Evolutionary conservation across 371 early-diverging fungal genomes (phyloP), one percentile per base, ranked within the genome.

Genomic region (Mortierella sp.): DNA sequence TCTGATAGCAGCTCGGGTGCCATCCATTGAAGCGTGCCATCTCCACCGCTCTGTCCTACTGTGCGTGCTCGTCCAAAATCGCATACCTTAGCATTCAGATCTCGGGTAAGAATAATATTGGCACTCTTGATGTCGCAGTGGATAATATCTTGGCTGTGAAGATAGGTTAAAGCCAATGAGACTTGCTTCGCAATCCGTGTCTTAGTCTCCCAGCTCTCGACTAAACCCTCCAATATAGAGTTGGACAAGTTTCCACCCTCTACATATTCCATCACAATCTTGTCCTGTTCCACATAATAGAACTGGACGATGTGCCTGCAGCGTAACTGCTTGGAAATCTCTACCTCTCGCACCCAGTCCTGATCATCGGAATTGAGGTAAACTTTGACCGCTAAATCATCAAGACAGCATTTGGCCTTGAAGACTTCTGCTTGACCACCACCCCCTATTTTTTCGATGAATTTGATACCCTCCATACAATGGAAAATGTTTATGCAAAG

Each of bases 91-190:
- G 28, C 67, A 15, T 67, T 56, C 60, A 34, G 22, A 26, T 67
- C 19, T 26, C 49, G 26, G 23, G 59, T 59, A 3, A 67, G 60
- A 23, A 67, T 43, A 54, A 69, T 56, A 26, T 69, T 69, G 69
- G 69, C 55, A 22, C 69, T 69, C 69, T 69, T 69, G 62, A 69
- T 61, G 45, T 71, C 65, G 59, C 64, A 60, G 26, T 64, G 65
- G 43, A 64, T 31, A 17, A 66, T 66, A 10, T 32, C 60, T 23
- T 42, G 59, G 45, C 53, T 19, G n/a, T 70, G 71, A 40, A 70
- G 58, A 42, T 70, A 64, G 22, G 42, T 42, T 4, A 70, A 40
- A 5, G 63, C 71, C 23, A 58, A 31, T 2, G 71, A 23, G 43
- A 64, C 32, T 13, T 70, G 40, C 42, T 59, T 59, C 2, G 71